phyloP scores from a whole-genome alignment of 257 asterid species.

The Nicotiana obtusifolia region DNA sequence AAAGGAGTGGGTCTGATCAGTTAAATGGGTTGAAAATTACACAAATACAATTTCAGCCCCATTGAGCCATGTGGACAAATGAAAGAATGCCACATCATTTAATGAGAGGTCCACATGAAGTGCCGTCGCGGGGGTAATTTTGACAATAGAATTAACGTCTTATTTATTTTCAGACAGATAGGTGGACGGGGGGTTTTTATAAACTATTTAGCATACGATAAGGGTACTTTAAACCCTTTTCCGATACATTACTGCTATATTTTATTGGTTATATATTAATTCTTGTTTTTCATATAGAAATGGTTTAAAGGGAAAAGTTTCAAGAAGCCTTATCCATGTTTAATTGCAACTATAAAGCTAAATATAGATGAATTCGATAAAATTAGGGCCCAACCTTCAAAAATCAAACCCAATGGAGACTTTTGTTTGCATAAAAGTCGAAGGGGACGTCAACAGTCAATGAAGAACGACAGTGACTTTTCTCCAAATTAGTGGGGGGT shows the following conservation, averaged over 20 bases:
- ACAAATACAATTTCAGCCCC: too few species aligned
- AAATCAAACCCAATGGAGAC: background rate
- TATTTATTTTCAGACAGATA: too few species aligned
- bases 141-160: too few species aligned
- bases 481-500: slow-evolving; percentile 16
- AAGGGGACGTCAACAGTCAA: background rate
- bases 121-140: too few species aligned
- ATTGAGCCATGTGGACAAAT: too few species aligned
- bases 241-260: background rate
- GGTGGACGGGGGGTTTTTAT: too few species aligned
- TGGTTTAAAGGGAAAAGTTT: background rate
- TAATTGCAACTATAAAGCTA: background rate
- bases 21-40: too few species aligned
- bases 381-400: background rate
- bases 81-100: too few species aligned
- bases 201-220: too few species aligned
- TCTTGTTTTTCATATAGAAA: background rate
- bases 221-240: too few species aligned
- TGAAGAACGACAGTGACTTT: slow-evolving; percentile 12
- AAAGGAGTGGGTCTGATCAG: too few species aligned
- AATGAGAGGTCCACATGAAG: too few species aligned
- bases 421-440: background rate
- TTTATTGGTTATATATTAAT: background rate
- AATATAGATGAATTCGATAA: background rate
- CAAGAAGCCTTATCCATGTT: slow-evolving; percentile 9